These are phyloP conservation scores for Dillenia turbinata DNA, from an alignment of 164 flowering plant genomes.

Conservation along the genomic window DNA sequence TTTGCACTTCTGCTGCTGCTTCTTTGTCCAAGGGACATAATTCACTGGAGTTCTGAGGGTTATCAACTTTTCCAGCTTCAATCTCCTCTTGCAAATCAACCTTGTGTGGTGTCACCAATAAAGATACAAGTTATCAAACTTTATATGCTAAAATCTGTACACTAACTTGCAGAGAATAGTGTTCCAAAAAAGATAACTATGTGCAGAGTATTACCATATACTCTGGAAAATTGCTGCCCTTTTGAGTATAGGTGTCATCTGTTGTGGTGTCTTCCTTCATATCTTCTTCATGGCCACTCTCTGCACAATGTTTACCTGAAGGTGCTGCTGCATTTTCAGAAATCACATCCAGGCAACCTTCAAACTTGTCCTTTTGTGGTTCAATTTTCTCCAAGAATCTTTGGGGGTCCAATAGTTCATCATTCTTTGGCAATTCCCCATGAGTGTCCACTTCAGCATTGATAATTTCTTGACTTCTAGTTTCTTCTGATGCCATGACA, in stretches of 20 bases:
- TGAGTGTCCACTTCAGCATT: not conserved
- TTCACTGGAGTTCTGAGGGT: conserved; percentile 1
- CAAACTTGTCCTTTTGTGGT: conserved; percentile 5
- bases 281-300: conserved; percentile 7
- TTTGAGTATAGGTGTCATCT: not conserved
- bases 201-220: not conserved
- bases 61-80: conserved; percentile 3
- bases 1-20: conserved; percentile 3
- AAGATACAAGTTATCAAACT: conserved; percentile 1
- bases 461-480: not conserved
- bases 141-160: no score
- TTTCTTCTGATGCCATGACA: conserved; percentile 1
- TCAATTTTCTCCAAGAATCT: conserved; percentile 6
- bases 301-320: conserved; percentile 8
- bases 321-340: conserved; percentile 3
- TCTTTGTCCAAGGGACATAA: conserved; percentile 9
- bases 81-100: conserved; percentile 7
- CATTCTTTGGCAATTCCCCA: not conserved
- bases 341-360: not conserved
- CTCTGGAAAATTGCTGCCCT: not conserved
- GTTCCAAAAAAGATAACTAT: no score
- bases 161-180: no score
- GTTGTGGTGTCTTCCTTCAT: not conserved
- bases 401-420: conserved; percentile 4
- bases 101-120: conserved; percentile 13